Percentiles rank a stretch among this genome's conserved stretches.
phyloP scores from a whole-genome alignment of 805 yeast genomes.

The Ascoidea tarda region DNA sequence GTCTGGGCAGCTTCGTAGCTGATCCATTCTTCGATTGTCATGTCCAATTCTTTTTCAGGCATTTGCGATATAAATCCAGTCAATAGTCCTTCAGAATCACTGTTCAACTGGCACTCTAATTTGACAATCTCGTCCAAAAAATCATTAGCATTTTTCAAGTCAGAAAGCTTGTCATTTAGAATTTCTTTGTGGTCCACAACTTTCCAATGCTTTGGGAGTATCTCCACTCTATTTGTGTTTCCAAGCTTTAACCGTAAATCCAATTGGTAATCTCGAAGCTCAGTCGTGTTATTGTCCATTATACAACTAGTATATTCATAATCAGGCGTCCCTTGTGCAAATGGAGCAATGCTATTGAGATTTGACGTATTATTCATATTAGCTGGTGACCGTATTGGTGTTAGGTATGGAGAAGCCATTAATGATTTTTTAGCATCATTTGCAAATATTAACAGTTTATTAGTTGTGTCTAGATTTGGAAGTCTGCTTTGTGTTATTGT shows the following conservation, averaged over 20 bases:
- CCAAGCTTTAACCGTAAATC: slow-evolving; percentile 1
- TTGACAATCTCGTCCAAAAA: slow-evolving; percentile 4
- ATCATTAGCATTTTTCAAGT: slow-evolving; percentile 7
- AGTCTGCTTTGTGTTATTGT: slow-evolving; percentile 1
- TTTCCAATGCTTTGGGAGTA: slow-evolving; percentile 2
- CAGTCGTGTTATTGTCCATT: not conserved
- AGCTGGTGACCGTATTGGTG: not conserved
- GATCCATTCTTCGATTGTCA: slow-evolving; percentile 66
- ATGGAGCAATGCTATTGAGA: not conserved
- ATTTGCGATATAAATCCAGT: slow-evolving; percentile 51
- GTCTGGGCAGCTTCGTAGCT: slow-evolving; percentile 39
- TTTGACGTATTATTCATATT: not conserved
- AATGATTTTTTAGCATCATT: too few relatives aligned
- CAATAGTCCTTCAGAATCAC: slow-evolving; percentile 54
- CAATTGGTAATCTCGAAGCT: not conserved
- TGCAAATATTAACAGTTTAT: too few relatives aligned
- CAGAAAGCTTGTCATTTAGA: not conserved
- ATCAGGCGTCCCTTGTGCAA: not conserved
- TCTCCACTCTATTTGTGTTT: slow-evolving; percentile 1
- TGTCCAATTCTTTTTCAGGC: slow-evolving; percentile 54
- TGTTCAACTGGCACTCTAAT: slow-evolving; percentile 25
- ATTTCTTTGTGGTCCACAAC: not conserved
- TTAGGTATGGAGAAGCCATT: not conserved
- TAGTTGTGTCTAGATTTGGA: not conserved
- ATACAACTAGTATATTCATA: not conserved